Conservation (phyloP, 169 alveolate species). For the Plasmodium gaboni region DNA sequence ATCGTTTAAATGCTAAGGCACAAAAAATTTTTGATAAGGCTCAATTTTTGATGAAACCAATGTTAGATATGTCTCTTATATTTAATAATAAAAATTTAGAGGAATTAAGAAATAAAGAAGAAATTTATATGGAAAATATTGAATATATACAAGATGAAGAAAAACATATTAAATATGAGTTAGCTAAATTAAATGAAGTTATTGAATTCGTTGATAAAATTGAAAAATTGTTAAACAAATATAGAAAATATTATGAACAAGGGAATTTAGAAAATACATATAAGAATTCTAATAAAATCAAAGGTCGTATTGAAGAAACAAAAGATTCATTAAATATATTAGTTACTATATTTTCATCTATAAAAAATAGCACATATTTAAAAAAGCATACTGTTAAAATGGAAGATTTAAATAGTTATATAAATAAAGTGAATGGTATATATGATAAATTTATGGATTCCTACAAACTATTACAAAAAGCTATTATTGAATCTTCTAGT, state of each 20-base stretch:
- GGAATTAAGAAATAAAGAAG: constrained; percentile 12
- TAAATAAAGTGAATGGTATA: constrained; percentile 2
- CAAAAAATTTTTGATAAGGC: constrained; percentile 8
- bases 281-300: constrained; percentile 16
- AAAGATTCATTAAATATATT: constrained; percentile 12
- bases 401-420: constrained; percentile 1
- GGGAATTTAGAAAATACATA: constrained; percentile 11
- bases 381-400: not conserved
- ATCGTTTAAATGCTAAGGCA: not conserved
- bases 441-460: constrained; percentile 6
- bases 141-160: constrained; percentile 24
- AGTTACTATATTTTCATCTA: constrained; percentile 1
- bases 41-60: not conserved
- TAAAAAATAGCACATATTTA: constrained; percentile 8
- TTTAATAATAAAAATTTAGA: not conserved
- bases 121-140: not conserved
- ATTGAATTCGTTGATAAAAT: constrained; percentile 1
- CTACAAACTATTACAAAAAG: constrained; percentile 6
- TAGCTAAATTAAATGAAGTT: not conserved
- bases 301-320: constrained; percentile 11
- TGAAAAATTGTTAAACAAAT: constrained; percentile 17
- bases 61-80: not conserved
- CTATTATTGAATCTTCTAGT: not conserved
- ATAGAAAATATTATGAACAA: constrained; percentile 19
- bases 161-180: constrained; percentile 4